These are phyloP conservation scores for Podospora conica DNA, from an alignment of 495 filamentous ascomycete genomes.

Conservation along the genomic window DNA sequence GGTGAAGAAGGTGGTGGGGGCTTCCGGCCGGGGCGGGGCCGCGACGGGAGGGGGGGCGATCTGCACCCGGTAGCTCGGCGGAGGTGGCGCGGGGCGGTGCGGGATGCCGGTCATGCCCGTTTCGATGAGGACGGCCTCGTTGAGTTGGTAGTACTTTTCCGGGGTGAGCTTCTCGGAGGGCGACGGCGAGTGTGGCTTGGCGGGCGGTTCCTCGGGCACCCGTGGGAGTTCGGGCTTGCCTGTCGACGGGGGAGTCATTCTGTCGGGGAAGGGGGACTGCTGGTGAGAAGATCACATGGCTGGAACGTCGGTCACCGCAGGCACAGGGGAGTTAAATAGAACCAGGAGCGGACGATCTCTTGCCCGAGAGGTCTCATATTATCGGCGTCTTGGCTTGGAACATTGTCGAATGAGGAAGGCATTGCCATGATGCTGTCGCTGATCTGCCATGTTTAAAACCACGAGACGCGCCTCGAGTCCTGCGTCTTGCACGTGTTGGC, in stretches of 20 bases:
- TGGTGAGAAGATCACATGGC: not conserved
- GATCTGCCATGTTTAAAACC: not conserved
- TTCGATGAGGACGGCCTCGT: not conserved
- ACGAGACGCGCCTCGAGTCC: not conserved
- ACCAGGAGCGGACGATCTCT: not conserved
- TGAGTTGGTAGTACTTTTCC: not conserved
- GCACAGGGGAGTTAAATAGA: not conserved
- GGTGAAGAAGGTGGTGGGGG: slow-evolving; percentile 51
- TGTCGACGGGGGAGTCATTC: not conserved
- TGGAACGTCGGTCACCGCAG: not conserved
- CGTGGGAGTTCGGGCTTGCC: not conserved
- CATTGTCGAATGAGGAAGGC: not conserved
- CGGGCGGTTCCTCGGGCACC: not conserved
- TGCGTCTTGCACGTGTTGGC: not conserved
- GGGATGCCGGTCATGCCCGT: not conserved
- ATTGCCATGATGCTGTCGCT: not conserved
- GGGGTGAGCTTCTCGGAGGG: not conserved
- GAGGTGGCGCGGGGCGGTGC: not conserved
- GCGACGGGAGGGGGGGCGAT: not conserved
- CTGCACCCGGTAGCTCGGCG: not conserved
- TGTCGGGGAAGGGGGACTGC: not conserved
- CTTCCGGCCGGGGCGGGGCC: slow-evolving; percentile 36
- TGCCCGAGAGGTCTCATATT: not conserved
- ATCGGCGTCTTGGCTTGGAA: not conserved
- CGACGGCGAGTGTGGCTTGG: not conserved